Base-by-base conservation (phyloP, 768 basidiomycete species). In the Clathrus columnatus region DNA sequence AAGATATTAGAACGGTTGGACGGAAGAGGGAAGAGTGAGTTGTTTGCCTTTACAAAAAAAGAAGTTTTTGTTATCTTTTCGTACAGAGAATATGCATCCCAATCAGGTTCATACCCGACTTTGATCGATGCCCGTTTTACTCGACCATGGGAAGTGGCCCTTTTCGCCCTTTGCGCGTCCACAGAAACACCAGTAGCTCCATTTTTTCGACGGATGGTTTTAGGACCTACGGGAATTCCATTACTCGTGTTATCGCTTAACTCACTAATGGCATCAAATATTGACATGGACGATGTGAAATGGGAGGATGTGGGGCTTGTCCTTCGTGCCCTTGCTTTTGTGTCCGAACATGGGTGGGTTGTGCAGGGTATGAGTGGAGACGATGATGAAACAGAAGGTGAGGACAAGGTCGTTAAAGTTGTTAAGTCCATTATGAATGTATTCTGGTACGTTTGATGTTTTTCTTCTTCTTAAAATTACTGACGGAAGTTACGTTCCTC, bases 281-380 rank as follows among this genome's bases (percentile, higher is more conserved):
- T 45, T 4, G 18, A 30, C 16, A 24, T 44, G 7, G 32, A 44
- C 5, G 41, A 26, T 44, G 51, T 53, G n/a, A 41, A 17, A 10
- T 53, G 51, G 51, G 51, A 53, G 27, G 42, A 53, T 26, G 36
- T 53, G 1, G 51, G 41, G 18, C 23, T 53, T 5, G 44, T 21
- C 7, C 43, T 53, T 20, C 36, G 51, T 8, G 51, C 51, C 14
- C 18, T 53, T 7, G 51, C 51, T 17, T 53, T 53, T 28, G 42
- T 53, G 6, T 43, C 41, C 5, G 51, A 53, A 23, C 51, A 53
- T n/a, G 51, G 14, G 8, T 53, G 51, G 51, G 51, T 53, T 10
- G 51, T 41, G n/a, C 16, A 21, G 18, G 42, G 16, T 44, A 44
- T 53, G 42, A 44, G 29, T 16, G 36, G 29, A 20, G 41, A 42